Evolutionary conservation across 2,329 filamentous ascomycete species (phyloP).

Genomic region (Phialocephala sp.): DNA sequence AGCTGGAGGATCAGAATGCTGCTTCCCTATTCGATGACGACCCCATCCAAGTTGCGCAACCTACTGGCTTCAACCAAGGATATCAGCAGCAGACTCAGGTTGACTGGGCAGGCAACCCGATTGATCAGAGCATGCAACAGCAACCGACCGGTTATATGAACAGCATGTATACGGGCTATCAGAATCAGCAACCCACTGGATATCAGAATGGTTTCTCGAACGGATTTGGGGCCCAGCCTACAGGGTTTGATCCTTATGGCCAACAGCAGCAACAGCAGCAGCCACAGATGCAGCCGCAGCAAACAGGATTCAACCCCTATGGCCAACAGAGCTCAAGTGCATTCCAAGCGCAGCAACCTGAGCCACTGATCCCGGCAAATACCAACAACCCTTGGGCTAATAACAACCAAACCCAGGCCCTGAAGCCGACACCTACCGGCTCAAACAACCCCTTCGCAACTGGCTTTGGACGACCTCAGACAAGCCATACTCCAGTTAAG

Average conservation of each 20-base stretch:
- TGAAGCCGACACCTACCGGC: slow-evolving; percentile 86
- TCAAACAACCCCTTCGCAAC: slow-evolving; percentile 97
- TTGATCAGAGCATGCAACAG: slow-evolving; percentile 78
- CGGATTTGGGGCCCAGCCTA: slow-evolving; percentile 72
- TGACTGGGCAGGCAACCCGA: slow-evolving; percentile 96
- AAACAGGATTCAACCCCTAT: slow-evolving; percentile 61
- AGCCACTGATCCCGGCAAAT: slow-evolving; percentile 72
- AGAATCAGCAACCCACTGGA: slow-evolving; percentile 60
- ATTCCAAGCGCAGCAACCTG: slow-evolving; percentile 56
- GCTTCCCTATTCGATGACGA: slow-evolving; percentile 88
- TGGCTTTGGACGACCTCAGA: slow-evolving; percentile 67
- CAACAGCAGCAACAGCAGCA: slow-evolving; percentile 60
- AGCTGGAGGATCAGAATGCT: slow-evolving; percentile 86
- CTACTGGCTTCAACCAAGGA: slow-evolving; percentile 93
- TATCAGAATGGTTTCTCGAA: slow-evolving; percentile 73
- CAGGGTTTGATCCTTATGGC: slow-evolving; percentile 73
- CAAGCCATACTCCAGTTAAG: slow-evolving; percentile 59
- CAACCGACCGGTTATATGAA: slow-evolving; percentile 78
- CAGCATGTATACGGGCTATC: slow-evolving; percentile 59
- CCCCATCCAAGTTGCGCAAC: slow-evolving; percentile 60
- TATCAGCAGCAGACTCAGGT: slow-evolving; percentile 97
- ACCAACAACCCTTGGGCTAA: slow-evolving; percentile 95
- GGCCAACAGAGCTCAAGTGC: slow-evolving; percentile 48
- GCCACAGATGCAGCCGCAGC: slow-evolving; percentile 54
- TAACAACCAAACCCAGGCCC: slow-evolving; percentile 63